phyloP scores from a whole-genome alignment of 768 basidiomycete genomes.

The Boletus huronensis region DNA sequence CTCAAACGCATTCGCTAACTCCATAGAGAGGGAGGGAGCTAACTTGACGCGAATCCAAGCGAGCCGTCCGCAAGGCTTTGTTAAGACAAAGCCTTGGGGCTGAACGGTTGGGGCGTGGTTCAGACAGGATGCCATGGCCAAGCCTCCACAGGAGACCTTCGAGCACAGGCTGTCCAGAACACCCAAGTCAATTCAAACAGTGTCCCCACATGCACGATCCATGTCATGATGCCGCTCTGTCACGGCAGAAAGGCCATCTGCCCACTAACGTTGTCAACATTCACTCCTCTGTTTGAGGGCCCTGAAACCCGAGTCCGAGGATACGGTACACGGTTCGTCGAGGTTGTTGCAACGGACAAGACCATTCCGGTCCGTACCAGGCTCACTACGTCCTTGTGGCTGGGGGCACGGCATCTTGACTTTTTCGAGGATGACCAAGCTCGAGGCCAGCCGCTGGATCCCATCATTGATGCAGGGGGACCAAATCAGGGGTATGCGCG shows the following conservation, averaged over 20 bases:
- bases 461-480: no score
- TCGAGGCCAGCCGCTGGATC: no score
- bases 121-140: not conserved
- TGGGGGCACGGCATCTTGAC: no score
- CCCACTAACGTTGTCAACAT: not conserved
- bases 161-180: not conserved
- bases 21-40: not conserved
- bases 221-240: not conserved
- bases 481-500: no score
- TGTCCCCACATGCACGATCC: not conserved
- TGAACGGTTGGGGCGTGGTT: no score
- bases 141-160: not conserved
- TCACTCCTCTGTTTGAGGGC: not conserved
- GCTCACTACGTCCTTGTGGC: no score
- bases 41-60: not conserved
- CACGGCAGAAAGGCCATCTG: not conserved
- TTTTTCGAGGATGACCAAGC: no score
- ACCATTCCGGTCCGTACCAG: not conserved
- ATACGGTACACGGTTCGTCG: not conserved
- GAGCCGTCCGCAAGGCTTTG: not conserved
- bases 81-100: no score
- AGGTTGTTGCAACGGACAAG: not conserved
- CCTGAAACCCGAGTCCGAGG: not conserved
- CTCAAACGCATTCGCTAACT: not conserved
- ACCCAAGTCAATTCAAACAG: not conserved